Evolutionary conservation across 2,329 filamentous ascomycete species (phyloP), one percentile per base, ranked within the genome.

Genomic region (Magnaporthiopsis poae): DNA sequence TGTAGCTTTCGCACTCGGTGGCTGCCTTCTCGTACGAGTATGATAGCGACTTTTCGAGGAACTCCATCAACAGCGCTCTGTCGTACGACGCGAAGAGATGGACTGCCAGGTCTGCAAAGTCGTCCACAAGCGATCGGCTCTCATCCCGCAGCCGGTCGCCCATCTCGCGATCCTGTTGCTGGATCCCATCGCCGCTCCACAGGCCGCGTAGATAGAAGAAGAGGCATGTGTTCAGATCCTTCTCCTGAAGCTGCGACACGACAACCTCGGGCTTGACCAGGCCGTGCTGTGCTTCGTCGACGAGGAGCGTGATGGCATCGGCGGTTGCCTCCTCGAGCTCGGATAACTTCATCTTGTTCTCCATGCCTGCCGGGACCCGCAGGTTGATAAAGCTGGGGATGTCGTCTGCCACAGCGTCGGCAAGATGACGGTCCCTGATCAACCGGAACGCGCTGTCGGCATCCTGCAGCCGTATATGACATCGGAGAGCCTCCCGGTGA

Each of bases 171-270:
- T 77, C 76, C 69, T 83, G 80, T 66, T 86, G 83, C 67, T 80
- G 77, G 52, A 88, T 83, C 12, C 85, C 86, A 68, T 91, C 86
- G 0, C 91, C 92, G 68, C 84, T 86, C 93, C 94, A 99, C 2
- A 99, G 81, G 0, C 89, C 88, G 15, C 90, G 88, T 31, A 99
- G 83, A 75, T 99, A 99, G 77, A 98, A 96, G 79, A 90, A 98
- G 0, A 96, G 84, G 73, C 96, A 97, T 0, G 91, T 80, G 64
- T 87, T 81, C 64, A 90, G 80, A 25, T 87, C 82, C 68, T 88
- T 86, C 27, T 82, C 81, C 2, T 46, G 39, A 1, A 99, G 81
- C 74, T 98, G 93, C 5, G 83, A 79, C 2, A 97, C 88, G 1
- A 99, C 93, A 2, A 88, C 84, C 3, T 86, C 83, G 0, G 92